phyloP scores from a whole-genome alignment of 2,329 filamentous ascomycete species.

The Diplodia seriata region DNA sequence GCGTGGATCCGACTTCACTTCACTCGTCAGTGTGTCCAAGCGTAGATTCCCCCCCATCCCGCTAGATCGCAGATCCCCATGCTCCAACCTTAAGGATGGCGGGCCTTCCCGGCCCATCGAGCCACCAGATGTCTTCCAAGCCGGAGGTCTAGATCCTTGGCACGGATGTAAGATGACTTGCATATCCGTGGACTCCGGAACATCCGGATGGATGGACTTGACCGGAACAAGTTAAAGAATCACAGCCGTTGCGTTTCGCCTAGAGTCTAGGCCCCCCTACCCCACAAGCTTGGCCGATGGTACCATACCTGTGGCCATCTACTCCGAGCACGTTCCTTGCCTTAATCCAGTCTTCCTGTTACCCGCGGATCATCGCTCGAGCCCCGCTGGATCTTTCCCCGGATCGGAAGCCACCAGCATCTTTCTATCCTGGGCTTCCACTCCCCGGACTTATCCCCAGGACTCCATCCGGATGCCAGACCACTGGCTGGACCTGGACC shows the following conservation, averaged over 20 bases:
- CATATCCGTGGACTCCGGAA: constrained; percentile 1
- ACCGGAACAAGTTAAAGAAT: constrained; percentile 10
- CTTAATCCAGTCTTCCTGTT: not conserved
- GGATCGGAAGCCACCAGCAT: not conserved
- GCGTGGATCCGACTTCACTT: not conserved
- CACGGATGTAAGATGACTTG: constrained; percentile 3
- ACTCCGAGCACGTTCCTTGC: too few species aligned
- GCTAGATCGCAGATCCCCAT: constrained; percentile 22
- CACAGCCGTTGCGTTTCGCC: not conserved
- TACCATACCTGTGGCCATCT: not conserved
- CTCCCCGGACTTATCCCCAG: not conserved
- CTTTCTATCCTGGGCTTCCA: too few species aligned
- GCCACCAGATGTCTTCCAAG: constrained; percentile 2
- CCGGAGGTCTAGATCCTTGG: constrained; percentile 4
- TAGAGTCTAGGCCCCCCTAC: constrained; percentile 5
- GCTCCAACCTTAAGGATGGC: not conserved
- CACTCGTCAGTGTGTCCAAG: constrained; percentile 11
- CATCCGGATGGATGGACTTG: not conserved
- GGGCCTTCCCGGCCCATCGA: constrained; percentile 20
- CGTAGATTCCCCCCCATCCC: constrained; percentile 2
- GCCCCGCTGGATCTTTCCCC: not conserved
- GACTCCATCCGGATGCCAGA: not conserved
- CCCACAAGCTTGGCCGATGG: not conserved
- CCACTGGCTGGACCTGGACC: not conserved
- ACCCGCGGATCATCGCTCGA: not conserved